Evolutionary conservation across 2,329 filamentous ascomycete genomes (phyloP), one percentile per base, ranked within the genome.

Genomic region (Colletotrichum higginsianum): DNA sequence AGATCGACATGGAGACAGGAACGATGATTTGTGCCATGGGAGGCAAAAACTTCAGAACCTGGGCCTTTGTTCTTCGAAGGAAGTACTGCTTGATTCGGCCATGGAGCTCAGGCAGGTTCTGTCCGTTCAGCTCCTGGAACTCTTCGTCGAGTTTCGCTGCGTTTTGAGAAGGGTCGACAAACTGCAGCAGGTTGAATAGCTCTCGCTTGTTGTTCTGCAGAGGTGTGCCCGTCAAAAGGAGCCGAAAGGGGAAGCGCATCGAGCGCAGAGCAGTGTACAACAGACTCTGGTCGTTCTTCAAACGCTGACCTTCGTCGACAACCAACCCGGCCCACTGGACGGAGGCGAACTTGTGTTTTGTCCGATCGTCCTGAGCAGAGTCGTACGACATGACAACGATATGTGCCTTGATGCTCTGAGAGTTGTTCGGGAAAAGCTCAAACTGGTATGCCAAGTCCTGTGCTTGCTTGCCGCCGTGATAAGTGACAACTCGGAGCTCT

Each of bases 371-470:
- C 49, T 92, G 87, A 46, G 94, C 94, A 11, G 94, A 93, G 78
- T 98, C 96, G 77, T 98, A 99, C 0, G 96, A 98, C 79, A 96
- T 97, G 76, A 99, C 92, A 1, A 99, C 94, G 23, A 98, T 89
- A 78, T 99, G 96, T 40, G 94, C 96, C 76, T 92, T 92, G 79
- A 98, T 90, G 61, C 93, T 91, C 57, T 86, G 89, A 12, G 85
- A 84, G 1, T 86, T 83, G 35, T 86, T 79, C 0, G 94, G 93
- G 78, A 96, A 98, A 73, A 99, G 89, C 80, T 99, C 97, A 79
- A 97, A 92, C 46, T 93, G 86, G 76, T 93, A 92, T 0, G 94
- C 92, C 71, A 97, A 88, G 47, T 93, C 90, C 75, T 96, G 93
- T 18, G 95, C 87, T 60, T 88, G 87, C 61, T 87, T 88, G 18